Conservation (phyloP, 805 yeast species). For the Ogataea henricii region DNA sequence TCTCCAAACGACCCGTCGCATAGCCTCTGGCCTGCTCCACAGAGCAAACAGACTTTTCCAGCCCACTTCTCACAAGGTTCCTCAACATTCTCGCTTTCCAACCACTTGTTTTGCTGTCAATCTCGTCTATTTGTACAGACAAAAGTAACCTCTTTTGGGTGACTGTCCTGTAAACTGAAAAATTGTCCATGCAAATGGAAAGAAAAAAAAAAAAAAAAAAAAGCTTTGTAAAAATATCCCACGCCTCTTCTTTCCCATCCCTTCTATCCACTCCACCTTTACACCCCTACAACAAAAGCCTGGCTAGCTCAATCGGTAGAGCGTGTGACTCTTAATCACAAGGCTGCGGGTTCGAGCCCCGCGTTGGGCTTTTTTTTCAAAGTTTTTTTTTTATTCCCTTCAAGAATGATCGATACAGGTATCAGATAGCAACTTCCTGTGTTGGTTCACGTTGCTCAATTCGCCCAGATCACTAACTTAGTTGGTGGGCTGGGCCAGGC, state of each 20-base stretch:
- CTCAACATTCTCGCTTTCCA: background rate
- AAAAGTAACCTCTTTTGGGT: background rate
- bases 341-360: constrained; percentile 32
- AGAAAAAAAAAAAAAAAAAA: background rate
- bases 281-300: constrained; percentile 10
- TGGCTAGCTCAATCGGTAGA: constrained; percentile 32
- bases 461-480: too few species aligned
- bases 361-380: constrained; percentile 23
- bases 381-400: background rate
- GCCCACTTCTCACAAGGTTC: background rate
- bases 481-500: too few species aligned
- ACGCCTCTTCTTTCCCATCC: background rate
- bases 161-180: background rate
- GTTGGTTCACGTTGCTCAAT: too few species aligned
- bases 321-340: constrained; percentile 33
- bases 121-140: background rate
- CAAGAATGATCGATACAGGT: too few species aligned
- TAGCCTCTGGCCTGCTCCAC: constrained; percentile 21
- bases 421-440: too few species aligned
- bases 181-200: background rate
- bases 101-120: too few species aligned
- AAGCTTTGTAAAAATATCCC: background rate
- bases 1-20: constrained; percentile 34
- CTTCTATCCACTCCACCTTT: background rate
- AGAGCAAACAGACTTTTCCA: background rate